These are phyloP conservation scores for Penicillium concentricum DNA, from an alignment of 2,329 filamentous ascomycete species.

Conservation along the genomic window DNA sequence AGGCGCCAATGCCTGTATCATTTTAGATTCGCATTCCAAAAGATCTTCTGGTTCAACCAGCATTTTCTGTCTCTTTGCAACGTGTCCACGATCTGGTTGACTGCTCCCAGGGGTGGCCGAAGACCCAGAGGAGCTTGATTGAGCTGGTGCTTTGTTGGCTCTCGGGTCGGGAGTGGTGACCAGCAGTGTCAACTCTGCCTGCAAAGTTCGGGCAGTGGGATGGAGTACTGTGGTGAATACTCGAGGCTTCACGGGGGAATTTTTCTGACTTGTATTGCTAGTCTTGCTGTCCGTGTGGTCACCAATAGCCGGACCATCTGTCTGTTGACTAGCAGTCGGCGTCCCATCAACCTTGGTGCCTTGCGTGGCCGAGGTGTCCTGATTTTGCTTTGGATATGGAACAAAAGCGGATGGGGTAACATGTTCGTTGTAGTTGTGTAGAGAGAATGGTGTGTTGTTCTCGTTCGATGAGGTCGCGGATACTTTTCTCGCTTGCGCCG, in stretches of 20 bases:
- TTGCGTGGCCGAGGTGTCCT: slow-evolving; percentile 31
- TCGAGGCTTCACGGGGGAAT: slow-evolving; percentile 51
- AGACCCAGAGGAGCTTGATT: slow-evolving; percentile 41
- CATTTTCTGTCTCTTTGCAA: slow-evolving; percentile 71
- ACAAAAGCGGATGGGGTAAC: slow-evolving; percentile 85
- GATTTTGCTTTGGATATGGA: slow-evolving; percentile 61
- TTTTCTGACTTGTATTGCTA: slow-evolving; percentile 46
- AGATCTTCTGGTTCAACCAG: slow-evolving; percentile 74
- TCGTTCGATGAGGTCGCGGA: slow-evolving; percentile 57
- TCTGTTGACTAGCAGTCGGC: slow-evolving; percentile 14
- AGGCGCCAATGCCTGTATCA: slow-evolving; percentile 70
- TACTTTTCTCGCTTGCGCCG: slow-evolving; percentile 58
- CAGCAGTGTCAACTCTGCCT: slow-evolving; percentile 74
- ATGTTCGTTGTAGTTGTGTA: slow-evolving; percentile 89
- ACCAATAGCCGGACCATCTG: slow-evolving; percentile 21
- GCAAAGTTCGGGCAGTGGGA: slow-evolving; percentile 73
- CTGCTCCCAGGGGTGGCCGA: slow-evolving; percentile 64
- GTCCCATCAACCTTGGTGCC: slow-evolving; percentile 26
- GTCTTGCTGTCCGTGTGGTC: slow-evolving; percentile 46
- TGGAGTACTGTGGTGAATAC: slow-evolving; percentile 79
- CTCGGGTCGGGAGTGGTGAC: slow-evolving; percentile 66
- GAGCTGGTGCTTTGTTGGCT: slow-evolving; percentile 47
- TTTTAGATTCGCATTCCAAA: slow-evolving; percentile 71
- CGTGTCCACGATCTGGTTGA: slow-evolving; percentile 52
- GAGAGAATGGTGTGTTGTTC: slow-evolving; percentile 70